Evolutionary conservation across 352 stramenopile genomes (phyloP), one percentile per base, ranked within the genome.

Genomic region (Phytophthora pini): DNA sequence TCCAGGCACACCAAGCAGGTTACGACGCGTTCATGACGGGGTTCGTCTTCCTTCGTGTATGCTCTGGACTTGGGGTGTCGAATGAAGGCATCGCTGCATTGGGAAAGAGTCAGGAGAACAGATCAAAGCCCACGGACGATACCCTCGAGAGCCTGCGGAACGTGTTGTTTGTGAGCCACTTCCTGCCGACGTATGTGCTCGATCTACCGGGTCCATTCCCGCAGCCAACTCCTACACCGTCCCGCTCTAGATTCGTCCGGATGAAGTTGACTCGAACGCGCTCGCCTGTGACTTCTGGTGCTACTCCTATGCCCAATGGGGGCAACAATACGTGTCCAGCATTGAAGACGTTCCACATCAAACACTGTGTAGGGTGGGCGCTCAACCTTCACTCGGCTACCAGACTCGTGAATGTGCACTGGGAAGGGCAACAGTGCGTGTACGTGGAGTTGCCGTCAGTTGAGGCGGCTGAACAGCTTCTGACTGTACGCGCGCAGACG

Each of bases 21-120:
- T 91, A 91, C 40, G 85, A 94, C 43, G 85, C 85, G 12, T 94
- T 84, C 63, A 92, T 92, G 82, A 94, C 85, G 5, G 85, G 85
- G 4, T 82, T 70, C 48, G 82, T 94, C 4, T 94, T 94, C 60
- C 67, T 91, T 9, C 83, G 82, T 22, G 77, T 89, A 4, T 90
- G 81, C 47, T 76, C 72, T 11, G 80, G 71, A 6, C 74, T 94
- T 6, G 80, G 83, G 0, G 69, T 90, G 5, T 76, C 74, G 0
- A 92, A 92, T 41, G 72, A 86, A 29, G 65, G 71, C 1, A 72
- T 94, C 11, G 71, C 66, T 12, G 56, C 57, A 0, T 70, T 93
- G 31, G 56, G 63, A 15, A 50, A 41, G 24, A 52, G n/a, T 12
- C 47, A 5, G 2, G 36, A 55, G 24, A 44, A 26, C 4, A 50